Evolutionary conservation across 2,329 filamentous ascomycete genomes (phyloP).

Genomic region (Fusarium sororula): DNA sequence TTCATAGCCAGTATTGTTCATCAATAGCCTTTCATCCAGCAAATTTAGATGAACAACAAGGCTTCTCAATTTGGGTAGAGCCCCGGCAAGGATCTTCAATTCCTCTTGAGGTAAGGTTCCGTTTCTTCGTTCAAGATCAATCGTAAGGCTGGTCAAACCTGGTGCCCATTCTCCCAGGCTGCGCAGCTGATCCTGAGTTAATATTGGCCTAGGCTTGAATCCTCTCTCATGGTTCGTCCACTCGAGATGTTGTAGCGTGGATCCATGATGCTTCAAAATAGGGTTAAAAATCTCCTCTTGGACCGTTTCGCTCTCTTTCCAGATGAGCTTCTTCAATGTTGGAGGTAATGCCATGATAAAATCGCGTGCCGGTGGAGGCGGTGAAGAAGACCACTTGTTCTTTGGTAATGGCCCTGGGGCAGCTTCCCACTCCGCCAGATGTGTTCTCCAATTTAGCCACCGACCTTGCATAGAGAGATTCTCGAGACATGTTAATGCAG

Average conservation of each 20-base stretch:
- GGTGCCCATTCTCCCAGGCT: neutral
- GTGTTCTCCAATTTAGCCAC: constrained; percentile 2
- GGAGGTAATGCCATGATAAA: neutral
- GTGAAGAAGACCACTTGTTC: neutral
- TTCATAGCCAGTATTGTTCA: neutral
- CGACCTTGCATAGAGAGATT: neutral
- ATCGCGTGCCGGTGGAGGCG: neutral
- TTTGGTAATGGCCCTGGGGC: neutral
- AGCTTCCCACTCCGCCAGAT: neutral
- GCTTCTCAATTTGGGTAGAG: neutral
- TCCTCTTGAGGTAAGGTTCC: neutral
- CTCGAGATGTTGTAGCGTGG: neutral
- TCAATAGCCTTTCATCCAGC: neutral
- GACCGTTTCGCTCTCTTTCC: neutral
- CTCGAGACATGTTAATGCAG: neutral
- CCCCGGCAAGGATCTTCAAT: neutral
- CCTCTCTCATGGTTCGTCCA: constrained; percentile 13
- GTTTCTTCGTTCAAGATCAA: neutral
- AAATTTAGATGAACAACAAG: constrained; percentile 3
- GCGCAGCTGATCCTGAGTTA: neutral
- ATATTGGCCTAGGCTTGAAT: neutral
- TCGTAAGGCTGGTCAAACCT: neutral
- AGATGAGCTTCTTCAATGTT: neutral
- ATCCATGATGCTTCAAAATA: constrained; percentile 8
- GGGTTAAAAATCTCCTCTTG: neutral